These are phyloP conservation scores for Stagonosporopsis cucurbitacearum DNA, from an alignment of 2,329 filamentous ascomycete genomes.

Conservation along the genomic window DNA sequence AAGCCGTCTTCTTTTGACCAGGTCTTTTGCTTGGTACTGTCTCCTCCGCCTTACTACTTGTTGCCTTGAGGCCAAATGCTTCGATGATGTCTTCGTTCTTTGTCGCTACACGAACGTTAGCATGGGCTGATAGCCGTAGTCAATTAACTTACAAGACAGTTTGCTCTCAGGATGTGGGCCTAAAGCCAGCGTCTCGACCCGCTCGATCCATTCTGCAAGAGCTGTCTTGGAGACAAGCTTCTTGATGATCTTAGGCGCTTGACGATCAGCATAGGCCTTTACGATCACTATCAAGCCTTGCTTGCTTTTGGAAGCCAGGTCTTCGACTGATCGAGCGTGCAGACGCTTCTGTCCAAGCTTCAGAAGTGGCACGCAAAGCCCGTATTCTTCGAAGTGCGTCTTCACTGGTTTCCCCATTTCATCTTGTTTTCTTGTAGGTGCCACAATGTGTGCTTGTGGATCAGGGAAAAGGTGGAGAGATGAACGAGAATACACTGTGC, in stretches of 20 bases:
- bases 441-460: neutral
- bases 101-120: neutral
- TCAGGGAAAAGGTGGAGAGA: neutral
- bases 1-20: neutral
- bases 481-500: neutral
- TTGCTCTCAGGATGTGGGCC: conserved; percentile 20
- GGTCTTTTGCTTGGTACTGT: neutral
- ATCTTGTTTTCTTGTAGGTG: neutral
- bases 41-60: neutral
- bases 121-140: no score
- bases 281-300: conserved; percentile 20
- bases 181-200: conserved; percentile 28
- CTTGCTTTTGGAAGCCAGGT: conserved; percentile 10
- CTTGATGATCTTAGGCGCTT: conserved; percentile 17
- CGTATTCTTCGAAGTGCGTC: conserved; percentile 18
- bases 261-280: conserved; percentile 16
- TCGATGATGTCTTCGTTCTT: neutral
- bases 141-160: neutral
- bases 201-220: conserved; percentile 30
- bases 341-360: conserved; percentile 14
- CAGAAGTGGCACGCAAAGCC: conserved; percentile 20
- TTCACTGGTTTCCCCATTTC: neutral
- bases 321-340: conserved; percentile 18
- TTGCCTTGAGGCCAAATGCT: conserved; percentile 4
- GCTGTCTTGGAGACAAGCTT: conserved; percentile 8